Evolutionary conservation across 352 stramenopile genomes (phyloP).

Genomic region (Globisporangium okanoganense): DNA sequence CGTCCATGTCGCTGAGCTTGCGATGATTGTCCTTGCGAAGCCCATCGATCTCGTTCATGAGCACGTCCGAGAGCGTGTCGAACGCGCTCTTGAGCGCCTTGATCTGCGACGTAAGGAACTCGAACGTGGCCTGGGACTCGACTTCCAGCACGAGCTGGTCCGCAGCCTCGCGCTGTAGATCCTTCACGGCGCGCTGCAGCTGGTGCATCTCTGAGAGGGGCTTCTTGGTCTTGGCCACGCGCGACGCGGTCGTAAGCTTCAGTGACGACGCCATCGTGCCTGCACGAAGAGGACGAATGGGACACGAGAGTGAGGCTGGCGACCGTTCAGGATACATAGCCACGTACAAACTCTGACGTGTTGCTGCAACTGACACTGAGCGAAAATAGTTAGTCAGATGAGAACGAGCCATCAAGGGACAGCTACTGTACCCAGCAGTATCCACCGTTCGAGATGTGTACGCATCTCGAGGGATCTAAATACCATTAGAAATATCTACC

Average conservation of each 20-base stretch:
- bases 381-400: neutral
- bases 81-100: conserved; percentile 69
- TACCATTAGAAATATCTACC: conserved; percentile 7
- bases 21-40: conserved; percentile 65
- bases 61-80: conserved; percentile 75
- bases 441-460: neutral
- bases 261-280: conserved; percentile 36
- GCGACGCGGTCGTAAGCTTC: conserved; percentile 51
- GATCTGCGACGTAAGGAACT: conserved; percentile 79
- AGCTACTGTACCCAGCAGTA: neutral
- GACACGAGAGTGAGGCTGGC: neutral
- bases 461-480: conserved; percentile 8
- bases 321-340: conserved; percentile 7
- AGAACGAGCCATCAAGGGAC: neutral
- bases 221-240: conserved; percentile 76
- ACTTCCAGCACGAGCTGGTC: conserved; percentile 76
- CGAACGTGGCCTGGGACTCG: conserved; percentile 80
- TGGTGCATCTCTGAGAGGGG: conserved; percentile 80
- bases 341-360: neutral
- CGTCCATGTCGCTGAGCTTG: conserved; percentile 57
- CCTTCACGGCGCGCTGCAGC: conserved; percentile 69
- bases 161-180: conserved; percentile 66
- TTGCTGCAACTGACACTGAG: conserved; percentile 5
- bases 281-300: neutral
- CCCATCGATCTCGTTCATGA: conserved; percentile 69